Evolutionary conservation across 2,329 filamentous ascomycete species (phyloP).

Genomic region (Calonectria crousiana): DNA sequence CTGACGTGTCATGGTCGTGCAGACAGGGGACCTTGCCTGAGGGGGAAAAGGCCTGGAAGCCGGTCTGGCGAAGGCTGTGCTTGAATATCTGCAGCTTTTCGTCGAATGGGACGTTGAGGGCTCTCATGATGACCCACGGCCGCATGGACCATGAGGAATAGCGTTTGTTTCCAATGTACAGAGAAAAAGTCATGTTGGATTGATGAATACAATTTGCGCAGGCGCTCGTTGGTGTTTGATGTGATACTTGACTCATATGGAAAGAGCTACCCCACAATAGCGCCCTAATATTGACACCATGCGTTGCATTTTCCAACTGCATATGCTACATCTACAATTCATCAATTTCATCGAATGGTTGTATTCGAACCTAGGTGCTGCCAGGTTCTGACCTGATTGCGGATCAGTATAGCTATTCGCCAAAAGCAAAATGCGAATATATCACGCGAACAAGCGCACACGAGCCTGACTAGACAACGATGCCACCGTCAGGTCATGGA

Average conservation of each 20-base stretch:
- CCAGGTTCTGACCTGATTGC: constrained; percentile 1
- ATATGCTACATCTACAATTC: background rate
- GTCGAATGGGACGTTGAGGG: constrained; percentile 57
- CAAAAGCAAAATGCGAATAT: background rate
- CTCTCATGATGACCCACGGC: constrained; percentile 59
- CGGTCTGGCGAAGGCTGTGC: constrained; percentile 46
- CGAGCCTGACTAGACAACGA: background rate
- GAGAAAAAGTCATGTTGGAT: constrained; percentile 50
- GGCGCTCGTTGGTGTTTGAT: background rate
- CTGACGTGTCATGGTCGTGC: constrained; percentile 43
- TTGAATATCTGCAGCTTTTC: constrained; percentile 53
- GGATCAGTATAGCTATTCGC: background rate
- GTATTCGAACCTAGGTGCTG: background rate
- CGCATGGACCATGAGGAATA: constrained; percentile 62
- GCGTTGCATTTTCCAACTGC: background rate
- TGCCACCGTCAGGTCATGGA: background rate
- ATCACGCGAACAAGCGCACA: constrained; percentile 7
- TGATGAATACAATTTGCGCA: background rate
- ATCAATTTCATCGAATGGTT: background rate
- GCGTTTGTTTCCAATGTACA: constrained; percentile 59
- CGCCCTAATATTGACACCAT: constrained; percentile 8
- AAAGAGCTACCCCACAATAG: background rate
- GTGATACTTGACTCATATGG: background rate
- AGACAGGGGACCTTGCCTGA: constrained; percentile 58
- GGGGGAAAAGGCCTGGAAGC: constrained; percentile 54